Evolutionary conservation across 2,329 filamentous ascomycete genomes (phyloP).

Genomic region (Colletotrichum somersetense): DNA sequence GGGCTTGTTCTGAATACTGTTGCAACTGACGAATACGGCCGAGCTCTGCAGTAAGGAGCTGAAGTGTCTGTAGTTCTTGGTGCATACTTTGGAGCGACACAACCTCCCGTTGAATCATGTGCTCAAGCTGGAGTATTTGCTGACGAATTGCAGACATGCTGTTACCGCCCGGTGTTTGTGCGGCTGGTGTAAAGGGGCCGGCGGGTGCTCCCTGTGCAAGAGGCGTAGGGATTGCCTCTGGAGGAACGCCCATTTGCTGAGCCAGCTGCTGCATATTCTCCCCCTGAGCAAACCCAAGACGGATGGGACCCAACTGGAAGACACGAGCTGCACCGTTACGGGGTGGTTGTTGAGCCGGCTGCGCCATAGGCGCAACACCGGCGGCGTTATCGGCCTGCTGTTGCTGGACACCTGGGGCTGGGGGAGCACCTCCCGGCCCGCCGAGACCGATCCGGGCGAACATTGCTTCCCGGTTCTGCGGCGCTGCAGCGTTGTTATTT

Average conservation of each 20-base stretch:
- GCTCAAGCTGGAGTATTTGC: slow-evolving; percentile 75
- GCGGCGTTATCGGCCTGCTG: slow-evolving; percentile 49
- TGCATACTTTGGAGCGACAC: slow-evolving; percentile 72
- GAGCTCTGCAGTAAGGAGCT: slow-evolving; percentile 76
- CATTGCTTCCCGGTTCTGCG: slow-evolving; percentile 53
- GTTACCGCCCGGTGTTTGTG: slow-evolving; percentile 45
- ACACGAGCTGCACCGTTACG: slow-evolving; percentile 65
- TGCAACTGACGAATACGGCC: slow-evolving; percentile 71
- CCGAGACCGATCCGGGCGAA: slow-evolving; percentile 50
- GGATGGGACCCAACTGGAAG: slow-evolving; percentile 80
- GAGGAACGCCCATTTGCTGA: slow-evolving; percentile 68
- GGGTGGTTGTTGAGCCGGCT: slow-evolving; percentile 45
- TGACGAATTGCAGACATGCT: slow-evolving; percentile 63
- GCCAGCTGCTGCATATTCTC: slow-evolving; percentile 76
- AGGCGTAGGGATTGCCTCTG: slow-evolving; percentile 42
- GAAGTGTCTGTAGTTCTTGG: slow-evolving; percentile 77
- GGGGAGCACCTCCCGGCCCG: slow-evolving; percentile 36
- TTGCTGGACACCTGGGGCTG: slow-evolving; percentile 50
- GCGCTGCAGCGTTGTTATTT: slow-evolving; percentile 49
- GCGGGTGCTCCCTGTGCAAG: slow-evolving; percentile 29
- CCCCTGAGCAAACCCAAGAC: slow-evolving; percentile 82
- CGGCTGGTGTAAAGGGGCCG: slow-evolving; percentile 43
- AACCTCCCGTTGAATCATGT: slow-evolving; percentile 77
- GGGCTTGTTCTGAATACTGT: slow-evolving; percentile 50
- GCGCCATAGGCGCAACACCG: slow-evolving; percentile 30